Conservation (phyloP, 1,284 basidiomycete species). For the Naganishia sp. region DNA sequence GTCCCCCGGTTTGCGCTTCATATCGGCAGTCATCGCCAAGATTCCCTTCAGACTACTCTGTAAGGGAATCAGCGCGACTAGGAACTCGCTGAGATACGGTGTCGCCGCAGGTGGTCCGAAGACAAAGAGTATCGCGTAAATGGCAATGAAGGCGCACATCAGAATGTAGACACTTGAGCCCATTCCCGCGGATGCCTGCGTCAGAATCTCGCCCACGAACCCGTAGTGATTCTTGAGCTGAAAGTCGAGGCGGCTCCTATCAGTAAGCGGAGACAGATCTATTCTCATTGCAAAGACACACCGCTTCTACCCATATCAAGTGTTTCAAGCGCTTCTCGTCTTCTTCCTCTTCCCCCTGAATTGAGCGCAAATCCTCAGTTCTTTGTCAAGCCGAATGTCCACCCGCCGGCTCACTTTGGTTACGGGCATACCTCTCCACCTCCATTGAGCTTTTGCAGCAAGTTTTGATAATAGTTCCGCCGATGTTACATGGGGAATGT, state of each 20-base stretch:
- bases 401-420: slow-evolving; percentile 15
- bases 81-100: slow-evolving; percentile 30
- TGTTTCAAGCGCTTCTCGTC: slow-evolving; percentile 20
- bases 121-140: slow-evolving; percentile 26
- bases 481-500: background rate
- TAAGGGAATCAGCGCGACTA: slow-evolving; percentile 24
- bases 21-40: slow-evolving; percentile 51
- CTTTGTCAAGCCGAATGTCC: background rate
- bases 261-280: background rate
- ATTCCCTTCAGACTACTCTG: slow-evolving; percentile 29
- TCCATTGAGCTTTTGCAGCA: slow-evolving; percentile 18
- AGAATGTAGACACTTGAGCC: slow-evolving; percentile 27
- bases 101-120: slow-evolving; percentile 28
- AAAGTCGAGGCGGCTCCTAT: background rate
- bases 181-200: slow-evolving; percentile 26
- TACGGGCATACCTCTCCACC: slow-evolving; percentile 30
- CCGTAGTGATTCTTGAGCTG: slow-evolving; percentile 31
- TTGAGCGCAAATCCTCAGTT: background rate
- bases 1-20: slow-evolving; percentile 30
- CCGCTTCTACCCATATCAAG: slow-evolving; percentile 29
- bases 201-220: slow-evolving; percentile 31
- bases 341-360: slow-evolving; percentile 27
- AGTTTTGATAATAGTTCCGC: slow-evolving; percentile 9
- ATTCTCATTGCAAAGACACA: background rate
- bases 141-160: slow-evolving; percentile 5